Base-by-base conservation (phyloP, 176 grass and related monocot genomes). In the Aechmea fasciata region DNA sequence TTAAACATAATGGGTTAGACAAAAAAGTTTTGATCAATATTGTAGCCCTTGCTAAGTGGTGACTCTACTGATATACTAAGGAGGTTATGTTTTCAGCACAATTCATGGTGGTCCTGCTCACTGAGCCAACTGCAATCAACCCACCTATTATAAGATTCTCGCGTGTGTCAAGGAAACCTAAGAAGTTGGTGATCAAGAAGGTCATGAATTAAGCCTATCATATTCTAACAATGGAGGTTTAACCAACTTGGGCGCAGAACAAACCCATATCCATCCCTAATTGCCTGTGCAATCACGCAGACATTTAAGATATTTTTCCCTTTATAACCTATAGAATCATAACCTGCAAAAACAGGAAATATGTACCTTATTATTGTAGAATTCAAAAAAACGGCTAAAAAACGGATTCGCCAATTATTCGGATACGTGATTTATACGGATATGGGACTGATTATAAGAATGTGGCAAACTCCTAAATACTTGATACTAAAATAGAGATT, bases 281-380 rank as follows among this genome's bases (percentile, higher is more conserved):
- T 55, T 55, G 52, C 52, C 11, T 55, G 11, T 55, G 52, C 33
- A 7, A 3, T 41, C 33, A 41, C 5, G 33, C 33, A 41, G 33
- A 41, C 33, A 55, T 55, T 13, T 55, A 10, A 61, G 55, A 10
- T 15, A 61, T 10, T 61, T 61, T 19, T 10, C 55, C 15, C 55
- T 61, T 19, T 61, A 9, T 61, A 61, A 61, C 15, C 2, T 61
- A 4, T 9, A 18, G 20, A 61, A 61, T 61, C 15, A 59, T 15
- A 9, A 57, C 13, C 13, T 57, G 4, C 10, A 59, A 8, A 18
- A 15, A 59, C 19, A 26, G 69, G 54, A 78, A 67, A 77, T 14
- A 47, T 8, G 50, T 93, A 99, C 95, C 95, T 99, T 99, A 70
- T 99, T 99, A 77, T 90, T 94, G 57, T 94, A 99, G 72, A 99